Conservation (phyloP, 1,284 basidiomycete species). For the Bondarzewia mesenterica region DNA sequence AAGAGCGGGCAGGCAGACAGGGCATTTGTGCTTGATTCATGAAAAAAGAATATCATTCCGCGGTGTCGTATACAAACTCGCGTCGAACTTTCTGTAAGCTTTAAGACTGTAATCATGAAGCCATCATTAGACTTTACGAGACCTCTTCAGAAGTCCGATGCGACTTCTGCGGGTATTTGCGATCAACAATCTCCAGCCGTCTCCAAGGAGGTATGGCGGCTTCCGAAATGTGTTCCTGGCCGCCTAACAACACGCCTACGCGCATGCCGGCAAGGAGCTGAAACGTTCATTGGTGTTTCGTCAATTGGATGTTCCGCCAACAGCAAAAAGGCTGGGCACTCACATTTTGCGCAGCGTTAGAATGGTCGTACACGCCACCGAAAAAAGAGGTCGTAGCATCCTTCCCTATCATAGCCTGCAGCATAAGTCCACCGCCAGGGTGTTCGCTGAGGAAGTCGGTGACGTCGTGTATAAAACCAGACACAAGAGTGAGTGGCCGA, state of each 20-base stretch:
- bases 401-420: conserved; percentile 62
- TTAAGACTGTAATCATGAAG: too few species aligned
- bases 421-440: conserved; percentile 67
- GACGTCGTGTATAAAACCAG: conserved; percentile 85
- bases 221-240: conserved; percentile 37
- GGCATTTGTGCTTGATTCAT: too few species aligned
- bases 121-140: too few species aligned
- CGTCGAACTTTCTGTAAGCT: too few species aligned
- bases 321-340: conserved; percentile 19
- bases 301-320: background rate
- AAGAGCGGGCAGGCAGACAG: too few species aligned
- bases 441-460: conserved; percentile 72
- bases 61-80: too few species aligned
- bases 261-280: conserved; percentile 78
- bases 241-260: conserved; percentile 70
- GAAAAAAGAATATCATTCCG: too few species aligned
- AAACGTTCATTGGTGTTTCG: background rate
- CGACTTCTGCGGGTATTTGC: background rate
- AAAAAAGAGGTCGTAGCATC: conserved; percentile 83
- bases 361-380: conserved; percentile 78
- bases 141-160: too few species aligned
- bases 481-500: conserved; percentile 63
- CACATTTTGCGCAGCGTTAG: conserved; percentile 79
- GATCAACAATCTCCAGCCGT: conserved; percentile 1
- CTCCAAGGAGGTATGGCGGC: conserved; percentile 5